phyloP scores from a whole-genome alignment of 805 yeast species.

The Ogataea thermomethanolica region DNA sequence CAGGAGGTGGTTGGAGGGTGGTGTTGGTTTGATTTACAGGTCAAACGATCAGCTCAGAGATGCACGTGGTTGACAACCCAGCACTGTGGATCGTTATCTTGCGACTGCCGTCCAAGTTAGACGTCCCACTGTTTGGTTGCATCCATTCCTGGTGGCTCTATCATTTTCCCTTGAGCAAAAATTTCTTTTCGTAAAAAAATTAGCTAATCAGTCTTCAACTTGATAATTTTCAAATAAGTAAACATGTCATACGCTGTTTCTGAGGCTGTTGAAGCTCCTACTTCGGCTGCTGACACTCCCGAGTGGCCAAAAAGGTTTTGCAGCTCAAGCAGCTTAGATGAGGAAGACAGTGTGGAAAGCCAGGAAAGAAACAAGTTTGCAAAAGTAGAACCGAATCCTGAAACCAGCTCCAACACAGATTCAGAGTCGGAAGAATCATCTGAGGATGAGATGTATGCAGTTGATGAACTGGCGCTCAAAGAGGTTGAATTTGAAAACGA shows the following conservation, averaged over 20 bases:
- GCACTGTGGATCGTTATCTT: too few relatives aligned
- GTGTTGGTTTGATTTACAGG: too few relatives aligned
- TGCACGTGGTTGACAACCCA: too few relatives aligned
- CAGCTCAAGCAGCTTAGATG: constrained; percentile 5
- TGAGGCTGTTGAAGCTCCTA: constrained; percentile 1
- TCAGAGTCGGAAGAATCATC: constrained; percentile 6
- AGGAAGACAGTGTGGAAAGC: constrained; percentile 2
- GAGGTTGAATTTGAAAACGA: constrained; percentile 4
- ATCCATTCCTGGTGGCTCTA: too few relatives aligned
- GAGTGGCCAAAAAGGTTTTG: constrained; percentile 1
- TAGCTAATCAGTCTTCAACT: not conserved
- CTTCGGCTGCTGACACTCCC: constrained; percentile 1
- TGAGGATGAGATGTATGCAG: not conserved
- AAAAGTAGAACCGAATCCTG: not conserved
- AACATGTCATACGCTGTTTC: constrained; percentile 7
- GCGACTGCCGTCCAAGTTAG: too few relatives aligned
- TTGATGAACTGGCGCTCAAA: constrained; percentile 9
- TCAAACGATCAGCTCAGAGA: too few relatives aligned
- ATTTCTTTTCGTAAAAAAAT: not conserved
- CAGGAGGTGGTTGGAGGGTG: too few relatives aligned
- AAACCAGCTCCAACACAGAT: not conserved
- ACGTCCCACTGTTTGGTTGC: too few relatives aligned
- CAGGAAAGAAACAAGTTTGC: not conserved
- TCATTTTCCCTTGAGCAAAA: too few relatives aligned
- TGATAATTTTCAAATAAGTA: constrained; percentile 1